Conservation (phyloP, 2,329 filamentous ascomycete species). For the Chaetomiaceae sp. region DNA sequence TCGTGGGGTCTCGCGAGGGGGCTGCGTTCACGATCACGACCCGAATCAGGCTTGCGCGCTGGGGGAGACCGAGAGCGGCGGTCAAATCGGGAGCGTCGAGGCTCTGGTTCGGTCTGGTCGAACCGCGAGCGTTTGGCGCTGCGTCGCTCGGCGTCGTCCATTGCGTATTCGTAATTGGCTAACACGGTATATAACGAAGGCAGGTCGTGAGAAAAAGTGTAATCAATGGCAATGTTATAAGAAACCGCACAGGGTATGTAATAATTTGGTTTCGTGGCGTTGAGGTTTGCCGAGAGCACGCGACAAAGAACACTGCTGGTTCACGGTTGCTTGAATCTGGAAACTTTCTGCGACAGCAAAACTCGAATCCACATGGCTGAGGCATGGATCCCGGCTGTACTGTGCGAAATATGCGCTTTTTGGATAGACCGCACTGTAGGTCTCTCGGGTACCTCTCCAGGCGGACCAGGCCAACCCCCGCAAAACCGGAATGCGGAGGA, state of each 20-base stretch:
- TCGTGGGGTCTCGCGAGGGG: conserved; percentile 54
- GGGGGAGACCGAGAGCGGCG: conserved; percentile 83
- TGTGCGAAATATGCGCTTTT: neutral
- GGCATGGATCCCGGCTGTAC: neutral
- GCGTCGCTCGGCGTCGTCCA: conserved; percentile 67
- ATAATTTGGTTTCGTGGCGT: too few species aligned
- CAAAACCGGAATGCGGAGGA: too few species aligned
- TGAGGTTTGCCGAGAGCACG: too few species aligned
- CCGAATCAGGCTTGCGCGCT: conserved; percentile 60
- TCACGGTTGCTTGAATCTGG: neutral
- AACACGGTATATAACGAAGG: neutral
- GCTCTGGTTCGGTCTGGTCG: conserved; percentile 83
- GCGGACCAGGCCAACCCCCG: too few species aligned
- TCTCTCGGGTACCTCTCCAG: too few species aligned
- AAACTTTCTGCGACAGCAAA: neutral
- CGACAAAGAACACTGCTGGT: neutral
- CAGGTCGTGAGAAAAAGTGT: too few species aligned
- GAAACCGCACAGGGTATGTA: neutral
- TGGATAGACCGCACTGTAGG: neutral
- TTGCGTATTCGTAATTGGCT: neutral
- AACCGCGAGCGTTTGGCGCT: conserved; percentile 83
- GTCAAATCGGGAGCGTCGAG: conserved; percentile 81
- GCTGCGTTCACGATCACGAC: conserved; percentile 77
- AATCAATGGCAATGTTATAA: neutral
- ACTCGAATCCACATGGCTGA: conserved; percentile 4